Conservation (phyloP, 805 yeast genomes). For the Nematodospora valgi region DNA sequence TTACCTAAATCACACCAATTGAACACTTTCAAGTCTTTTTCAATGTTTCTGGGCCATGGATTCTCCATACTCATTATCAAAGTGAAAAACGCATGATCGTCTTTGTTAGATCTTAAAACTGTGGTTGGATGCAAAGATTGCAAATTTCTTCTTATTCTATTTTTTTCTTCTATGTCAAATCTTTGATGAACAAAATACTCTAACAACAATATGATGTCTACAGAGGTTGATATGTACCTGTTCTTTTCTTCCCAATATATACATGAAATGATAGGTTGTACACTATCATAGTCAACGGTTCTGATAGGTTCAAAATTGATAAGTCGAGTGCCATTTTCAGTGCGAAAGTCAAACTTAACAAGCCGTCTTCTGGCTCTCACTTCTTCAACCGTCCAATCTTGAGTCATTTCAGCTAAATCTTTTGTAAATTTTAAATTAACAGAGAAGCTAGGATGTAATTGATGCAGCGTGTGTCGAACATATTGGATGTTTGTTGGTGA, state of each 20-base stretch:
- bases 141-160: slow-evolving; percentile 62
- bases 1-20: slow-evolving; percentile 51
- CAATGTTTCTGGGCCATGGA: slow-evolving; percentile 68
- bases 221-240: slow-evolving; percentile 57
- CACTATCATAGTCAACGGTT: slow-evolving; percentile 31
- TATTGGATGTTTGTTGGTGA: slow-evolving; percentile 1
- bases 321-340: slow-evolving; percentile 28
- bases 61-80: slow-evolving; percentile 57
- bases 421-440: slow-evolving; percentile 25
- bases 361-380: slow-evolving; percentile 41
- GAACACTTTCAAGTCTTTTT: slow-evolving; percentile 67
- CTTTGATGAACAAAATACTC: slow-evolving; percentile 54
- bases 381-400: slow-evolving; percentile 48
- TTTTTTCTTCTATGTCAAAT: slow-evolving; percentile 66
- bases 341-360: slow-evolving; percentile 40
- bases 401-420: slow-evolving; percentile 34
- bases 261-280: slow-evolving; percentile 52
- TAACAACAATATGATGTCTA: slow-evolving; percentile 55
- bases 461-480: slow-evolving; percentile 3
- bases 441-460: slow-evolving; percentile 13
- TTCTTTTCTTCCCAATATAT: slow-evolving; percentile 51
- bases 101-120: slow-evolving; percentile 44
- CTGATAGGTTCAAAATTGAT: slow-evolving; percentile 37
- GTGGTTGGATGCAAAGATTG: slow-evolving; percentile 63
- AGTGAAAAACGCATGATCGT: slow-evolving; percentile 27